These are phyloP conservation scores for Tricholomella constricta DNA, from an alignment of 768 basidiomycete species.

Conservation along the genomic window DNA sequence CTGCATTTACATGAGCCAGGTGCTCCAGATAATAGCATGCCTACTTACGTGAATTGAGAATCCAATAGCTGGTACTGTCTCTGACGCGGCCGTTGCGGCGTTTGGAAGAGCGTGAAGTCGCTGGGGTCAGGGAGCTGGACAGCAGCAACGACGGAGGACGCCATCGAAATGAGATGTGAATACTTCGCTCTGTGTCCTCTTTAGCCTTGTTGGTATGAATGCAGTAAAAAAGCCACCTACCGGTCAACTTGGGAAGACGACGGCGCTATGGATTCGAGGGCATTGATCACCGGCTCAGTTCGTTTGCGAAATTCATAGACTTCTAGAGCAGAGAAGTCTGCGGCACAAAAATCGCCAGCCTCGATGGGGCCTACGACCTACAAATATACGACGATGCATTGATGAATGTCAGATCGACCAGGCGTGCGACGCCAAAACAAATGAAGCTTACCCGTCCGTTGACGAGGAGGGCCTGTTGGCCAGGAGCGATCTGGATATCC, in stretches of 20 bases:
- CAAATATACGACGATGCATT: not conserved
- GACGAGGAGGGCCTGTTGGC: conserved; percentile 45
- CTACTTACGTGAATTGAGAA: conserved; percentile 63
- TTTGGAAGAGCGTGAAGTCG: conserved; percentile 71
- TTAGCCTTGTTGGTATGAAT: not conserved
- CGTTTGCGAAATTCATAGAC: conserved; percentile 75
- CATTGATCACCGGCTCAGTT: conserved; percentile 65
- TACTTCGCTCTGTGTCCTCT: conserved; percentile 47
- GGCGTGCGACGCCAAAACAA: too few relatives aligned
- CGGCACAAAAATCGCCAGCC: conserved; percentile 55
- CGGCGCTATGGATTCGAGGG: conserved; percentile 58
- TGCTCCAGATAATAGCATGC: not conserved
- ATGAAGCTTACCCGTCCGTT: conserved; percentile 9
- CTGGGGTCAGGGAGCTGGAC: conserved; percentile 74
- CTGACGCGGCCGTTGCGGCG: conserved; percentile 58
- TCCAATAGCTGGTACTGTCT: conserved; percentile 62
- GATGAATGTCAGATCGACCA: conserved; percentile 2
- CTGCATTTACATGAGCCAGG: conserved; percentile 35
- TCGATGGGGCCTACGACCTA: conserved; percentile 81
- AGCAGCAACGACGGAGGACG: conserved; percentile 71
- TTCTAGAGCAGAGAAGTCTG: conserved; percentile 75
- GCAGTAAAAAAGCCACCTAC: conserved; percentile 33
- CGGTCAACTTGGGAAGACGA: conserved; percentile 37
- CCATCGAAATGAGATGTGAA: conserved; percentile 62
- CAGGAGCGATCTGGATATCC: conserved; percentile 59